These are phyloP conservation scores for Podosphaera xanthii DNA, from an alignment of 2,329 filamentous ascomycete genomes.

Conservation along the genomic window DNA sequence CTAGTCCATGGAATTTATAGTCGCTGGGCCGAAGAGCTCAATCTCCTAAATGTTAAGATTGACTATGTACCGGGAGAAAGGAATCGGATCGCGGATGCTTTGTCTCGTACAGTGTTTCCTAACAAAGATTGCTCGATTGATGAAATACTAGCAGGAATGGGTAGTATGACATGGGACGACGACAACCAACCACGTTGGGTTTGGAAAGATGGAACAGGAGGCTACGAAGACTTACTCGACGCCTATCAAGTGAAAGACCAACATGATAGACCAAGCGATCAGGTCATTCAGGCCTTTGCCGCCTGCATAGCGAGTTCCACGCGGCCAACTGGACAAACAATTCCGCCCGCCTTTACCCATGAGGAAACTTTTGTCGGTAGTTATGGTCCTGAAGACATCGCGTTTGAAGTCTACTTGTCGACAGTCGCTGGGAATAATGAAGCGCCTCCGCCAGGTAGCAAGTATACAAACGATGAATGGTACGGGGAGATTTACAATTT, in stretches of 20 bases:
- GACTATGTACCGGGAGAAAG: no score
- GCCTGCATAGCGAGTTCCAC: no score
- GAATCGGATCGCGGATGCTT: no score
- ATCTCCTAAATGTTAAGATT: no score
- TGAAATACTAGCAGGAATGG: background rate
- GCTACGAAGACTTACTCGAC: background rate
- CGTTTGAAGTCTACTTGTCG: background rate
- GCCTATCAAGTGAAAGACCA: background rate
- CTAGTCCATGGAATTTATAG: no score
- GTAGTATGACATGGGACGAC: background rate
- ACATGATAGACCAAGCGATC: no score
- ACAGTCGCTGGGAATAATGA: background rate
- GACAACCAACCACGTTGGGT: background rate
- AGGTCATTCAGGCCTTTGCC: no score
- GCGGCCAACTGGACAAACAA: background rate
- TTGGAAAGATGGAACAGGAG: background rate
- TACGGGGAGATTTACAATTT: no score
- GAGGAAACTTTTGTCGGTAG: background rate
- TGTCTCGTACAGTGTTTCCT: no score
- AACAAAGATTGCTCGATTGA: no score
- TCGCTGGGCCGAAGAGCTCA: no score
- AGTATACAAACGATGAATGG: no score
- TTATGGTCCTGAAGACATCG: background rate
- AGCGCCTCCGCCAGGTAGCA: background rate
- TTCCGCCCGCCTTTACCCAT: background rate